Conservation (phyloP, 768 basidiomycete species). For the Mycena vitilis region DNA sequence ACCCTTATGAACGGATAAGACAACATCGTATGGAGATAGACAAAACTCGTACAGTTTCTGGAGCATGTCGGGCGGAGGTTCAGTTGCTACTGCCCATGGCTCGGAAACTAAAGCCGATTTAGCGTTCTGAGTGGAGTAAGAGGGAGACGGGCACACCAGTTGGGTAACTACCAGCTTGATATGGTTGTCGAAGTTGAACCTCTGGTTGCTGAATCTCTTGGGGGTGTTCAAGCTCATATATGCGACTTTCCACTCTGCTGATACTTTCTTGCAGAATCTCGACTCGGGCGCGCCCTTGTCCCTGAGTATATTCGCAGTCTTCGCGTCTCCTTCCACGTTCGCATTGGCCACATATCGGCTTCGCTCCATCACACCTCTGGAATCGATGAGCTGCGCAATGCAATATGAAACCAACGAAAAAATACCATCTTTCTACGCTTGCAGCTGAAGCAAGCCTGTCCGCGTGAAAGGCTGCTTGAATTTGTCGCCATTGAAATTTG, state of each 20-base stretch:
- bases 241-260: constrained; percentile 56
- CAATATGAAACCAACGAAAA: background rate
- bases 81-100: constrained; percentile 28
- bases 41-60: constrained; percentile 45
- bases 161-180: background rate
- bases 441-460: constrained; percentile 34
- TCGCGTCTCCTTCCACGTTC: constrained; percentile 56
- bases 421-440: constrained; percentile 30
- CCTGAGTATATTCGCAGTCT: constrained; percentile 70
- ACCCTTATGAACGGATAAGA: constrained; percentile 25
- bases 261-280: constrained; percentile 66
- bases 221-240: constrained; percentile 60
- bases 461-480: constrained; percentile 20
- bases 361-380: constrained; percentile 67
- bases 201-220: background rate
- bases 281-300: constrained; percentile 57
- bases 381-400: background rate
- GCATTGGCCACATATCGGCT: constrained; percentile 67
- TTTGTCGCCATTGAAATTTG: background rate
- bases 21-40: background rate
- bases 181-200: constrained; percentile 10
- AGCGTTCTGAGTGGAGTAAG: background rate
- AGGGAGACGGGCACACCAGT: background rate
- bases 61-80: constrained; percentile 47
- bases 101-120: background rate